phyloP scores from a whole-genome alignment of 2,329 filamentous ascomycete genomes.

The Arachnomyces sp. region DNA sequence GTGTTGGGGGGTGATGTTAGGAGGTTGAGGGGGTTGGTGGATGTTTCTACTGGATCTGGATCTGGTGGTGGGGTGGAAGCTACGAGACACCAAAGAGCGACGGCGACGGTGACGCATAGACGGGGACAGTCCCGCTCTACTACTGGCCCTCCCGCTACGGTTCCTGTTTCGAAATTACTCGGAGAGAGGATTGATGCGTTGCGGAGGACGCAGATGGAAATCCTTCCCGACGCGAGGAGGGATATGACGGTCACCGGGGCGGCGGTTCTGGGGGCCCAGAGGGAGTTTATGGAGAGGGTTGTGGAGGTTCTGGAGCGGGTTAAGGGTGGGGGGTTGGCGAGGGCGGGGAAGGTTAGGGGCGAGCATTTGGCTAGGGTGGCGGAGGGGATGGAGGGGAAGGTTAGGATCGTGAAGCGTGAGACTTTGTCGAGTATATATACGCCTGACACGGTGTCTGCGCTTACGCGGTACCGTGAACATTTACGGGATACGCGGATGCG shows the following conservation, averaged over 20 bases:
- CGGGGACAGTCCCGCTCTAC: constrained; percentile 6
- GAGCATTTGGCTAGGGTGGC: constrained; percentile 33
- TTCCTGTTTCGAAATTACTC: constrained; percentile 20
- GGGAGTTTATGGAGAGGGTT: constrained; percentile 28
- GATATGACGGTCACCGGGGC: constrained; percentile 29
- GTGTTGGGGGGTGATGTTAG: no score
- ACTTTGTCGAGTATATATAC: constrained; percentile 30
- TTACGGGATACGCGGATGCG: constrained; percentile 20
- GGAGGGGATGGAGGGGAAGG: constrained; percentile 28
- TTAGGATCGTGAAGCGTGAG: constrained; percentile 29
- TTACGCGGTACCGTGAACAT: constrained; percentile 27
- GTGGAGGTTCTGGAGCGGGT: constrained; percentile 33
- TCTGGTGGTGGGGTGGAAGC: no score
- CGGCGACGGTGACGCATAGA: no score
- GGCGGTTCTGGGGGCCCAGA: constrained; percentile 24
- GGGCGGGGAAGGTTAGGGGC: constrained; percentile 30
- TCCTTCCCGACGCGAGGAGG: constrained; percentile 25
- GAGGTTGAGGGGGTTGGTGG: neutral
- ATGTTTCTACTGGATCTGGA: no score
- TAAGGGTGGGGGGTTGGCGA: constrained; percentile 30
- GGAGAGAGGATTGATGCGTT: constrained; percentile 20
- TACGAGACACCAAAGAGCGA: no score
- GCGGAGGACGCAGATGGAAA: constrained; percentile 23
- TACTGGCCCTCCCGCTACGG: constrained; percentile 7
- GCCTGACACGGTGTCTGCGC: constrained; percentile 26